phyloP scores from a whole-genome alignment of 306 rosid genomes.

The Vigna radiata region DNA sequence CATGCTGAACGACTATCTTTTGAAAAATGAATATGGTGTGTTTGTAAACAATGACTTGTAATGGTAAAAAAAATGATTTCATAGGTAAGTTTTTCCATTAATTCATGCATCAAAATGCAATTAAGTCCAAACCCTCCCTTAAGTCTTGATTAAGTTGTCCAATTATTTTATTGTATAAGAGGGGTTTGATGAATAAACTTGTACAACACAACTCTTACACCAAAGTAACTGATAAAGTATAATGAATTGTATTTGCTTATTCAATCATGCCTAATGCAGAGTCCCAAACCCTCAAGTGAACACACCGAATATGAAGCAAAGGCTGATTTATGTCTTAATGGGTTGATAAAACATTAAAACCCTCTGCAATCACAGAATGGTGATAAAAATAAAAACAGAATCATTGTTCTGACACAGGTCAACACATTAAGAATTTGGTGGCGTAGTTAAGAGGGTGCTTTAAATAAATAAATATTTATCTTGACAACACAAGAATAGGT shows the following conservation, averaged over 20 bases:
- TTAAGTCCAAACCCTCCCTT: neutral
- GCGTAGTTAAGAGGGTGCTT: neutral
- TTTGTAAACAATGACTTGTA: neutral
- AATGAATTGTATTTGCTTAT: neutral
- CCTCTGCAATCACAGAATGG: neutral
- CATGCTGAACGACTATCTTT: neutral
- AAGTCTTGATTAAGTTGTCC: neutral
- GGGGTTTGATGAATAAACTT: neutral
- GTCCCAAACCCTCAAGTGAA: too few species aligned
- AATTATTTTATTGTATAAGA: neutral
- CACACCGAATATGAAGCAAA: too few species aligned
- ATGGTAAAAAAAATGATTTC: neutral
- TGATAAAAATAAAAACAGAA: conserved; percentile 11
- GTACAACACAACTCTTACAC: neutral
- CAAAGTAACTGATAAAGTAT: neutral
- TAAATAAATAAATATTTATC: conserved; percentile 16
- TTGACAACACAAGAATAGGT: conserved; percentile 33
- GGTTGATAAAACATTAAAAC: conserved; percentile 12
- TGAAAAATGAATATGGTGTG: neutral
- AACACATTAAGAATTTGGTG: neutral
- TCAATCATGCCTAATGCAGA: too few species aligned
- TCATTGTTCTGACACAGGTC: neutral
- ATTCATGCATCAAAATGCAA: neutral
- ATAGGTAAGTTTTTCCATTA: neutral
- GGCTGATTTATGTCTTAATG: neutral